Base-by-base conservation (phyloP, 1,139 yeast genomes). In the Kazachstania sp. region DNA sequence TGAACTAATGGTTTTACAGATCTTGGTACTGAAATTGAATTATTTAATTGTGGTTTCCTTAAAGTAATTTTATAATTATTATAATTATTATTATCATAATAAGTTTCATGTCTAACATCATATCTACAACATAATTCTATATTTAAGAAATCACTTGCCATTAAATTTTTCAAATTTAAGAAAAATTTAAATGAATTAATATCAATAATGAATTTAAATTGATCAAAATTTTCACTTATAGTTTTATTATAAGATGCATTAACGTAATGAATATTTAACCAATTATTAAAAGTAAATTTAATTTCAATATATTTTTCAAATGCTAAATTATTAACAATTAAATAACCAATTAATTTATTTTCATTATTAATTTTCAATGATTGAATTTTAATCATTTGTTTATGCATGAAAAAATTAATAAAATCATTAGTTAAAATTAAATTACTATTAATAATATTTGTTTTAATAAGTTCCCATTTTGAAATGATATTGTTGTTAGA, bases 81-180 rank as follows among this genome's bases (percentile, higher is more conserved):
- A 45, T 61, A 61, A 39, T 61, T 56, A 44, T 63, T 61, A 41
- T 63, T 63, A 46, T 63, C 67, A 46, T 60, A 63, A 38, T 56
- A 63, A 4, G 64, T 63, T 44, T 60, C 65, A 29, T 56, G 56
- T 47, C 56, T 59, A 12, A 63, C 67, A 48, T 63, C 64, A 46
- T 63, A 63, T 9, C 61, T 50, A 42, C 65, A 61, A 46, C 66
- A 61, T 26, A 63, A 44, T 19, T 58, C 60, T 26, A 63, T 49
- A 30, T 54, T 53, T 30, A 50, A 35, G 20, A 54, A 41, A 46
- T 42, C 39, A 2, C 23, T 32, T 18, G 44, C 47, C 12, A 61
- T 44, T 40, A 61, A 43, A 44, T 56, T 53, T 41, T 55, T 59
- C 13, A 56, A 50, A 35, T 56, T 54, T 40, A 68, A 68, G 47